A percentile compares a stretch with the other conserved stretches of the same genome.
These are phyloP conservation scores for Hansfordia pulvinata DNA, from an alignment of 2,329 filamentous ascomycete species.

Conservation along the genomic window DNA sequence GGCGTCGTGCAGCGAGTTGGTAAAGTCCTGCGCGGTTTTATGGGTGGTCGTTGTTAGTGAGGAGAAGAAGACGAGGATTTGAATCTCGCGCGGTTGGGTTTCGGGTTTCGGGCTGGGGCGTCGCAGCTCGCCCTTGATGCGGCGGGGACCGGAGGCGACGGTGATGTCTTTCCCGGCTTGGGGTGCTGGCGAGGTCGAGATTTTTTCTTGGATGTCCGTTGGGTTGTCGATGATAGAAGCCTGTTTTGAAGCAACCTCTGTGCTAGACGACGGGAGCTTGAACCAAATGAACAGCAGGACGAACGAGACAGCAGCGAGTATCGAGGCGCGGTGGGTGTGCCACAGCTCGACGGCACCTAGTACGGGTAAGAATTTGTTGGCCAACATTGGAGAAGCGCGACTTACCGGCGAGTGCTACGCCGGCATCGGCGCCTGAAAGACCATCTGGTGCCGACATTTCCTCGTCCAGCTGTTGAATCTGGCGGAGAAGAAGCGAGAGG, in stretches of 20 bases:
- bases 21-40: slow-evolving; percentile 52
- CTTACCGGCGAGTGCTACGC: no score
- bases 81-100: slow-evolving; percentile 47
- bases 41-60: slow-evolving; percentile 78
- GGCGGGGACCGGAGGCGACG: no score
- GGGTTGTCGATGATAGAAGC: not conserved
- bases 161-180: slow-evolving; percentile 22
- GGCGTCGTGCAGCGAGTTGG: slow-evolving; percentile 35
- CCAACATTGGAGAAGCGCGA: no score
- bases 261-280: no score
- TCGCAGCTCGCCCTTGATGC: slow-evolving; percentile 29
- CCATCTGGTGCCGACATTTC: no score
- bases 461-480: no score
- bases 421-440: no score
- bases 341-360: not conserved
- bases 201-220: not conserved
- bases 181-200: slow-evolving; percentile 6
- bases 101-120: slow-evolving; percentile 13
- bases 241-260: not conserved
- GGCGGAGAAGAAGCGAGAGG: no score
- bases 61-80: slow-evolving; percentile 76
- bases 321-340: not conserved
- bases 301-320: not conserved
- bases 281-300: no score
- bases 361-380: no score